These are phyloP conservation scores for Athelia psychrophila DNA, from an alignment of 1,284 basidiomycete genomes.

Conservation along the genomic window DNA sequence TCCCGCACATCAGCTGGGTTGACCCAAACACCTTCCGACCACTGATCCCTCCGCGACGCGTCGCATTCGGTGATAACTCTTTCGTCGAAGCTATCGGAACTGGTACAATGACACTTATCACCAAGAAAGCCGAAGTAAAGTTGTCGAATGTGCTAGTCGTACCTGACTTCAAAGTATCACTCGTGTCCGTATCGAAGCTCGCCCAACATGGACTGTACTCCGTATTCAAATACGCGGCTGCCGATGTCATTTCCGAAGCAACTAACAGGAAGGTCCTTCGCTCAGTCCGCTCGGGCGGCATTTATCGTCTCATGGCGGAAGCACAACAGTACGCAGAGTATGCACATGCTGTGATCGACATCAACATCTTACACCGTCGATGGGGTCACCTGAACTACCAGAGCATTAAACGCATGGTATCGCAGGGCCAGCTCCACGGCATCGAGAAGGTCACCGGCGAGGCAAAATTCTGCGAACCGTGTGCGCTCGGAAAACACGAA, in stretches of 20 bases:
- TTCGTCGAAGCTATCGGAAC: conserved; percentile 1
- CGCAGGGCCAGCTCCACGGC: conserved; percentile 9
- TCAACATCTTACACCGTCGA: conserved; percentile 18
- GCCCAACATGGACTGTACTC: not conserved
- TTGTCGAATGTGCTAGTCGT: not conserved
- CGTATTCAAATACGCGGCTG: not conserved
- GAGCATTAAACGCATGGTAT: conserved; percentile 16
- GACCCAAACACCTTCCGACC: not conserved
- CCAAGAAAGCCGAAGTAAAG: not conserved
- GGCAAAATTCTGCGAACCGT: conserved; percentile 13
- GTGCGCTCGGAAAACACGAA: conserved; percentile 21
- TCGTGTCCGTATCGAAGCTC: not conserved
- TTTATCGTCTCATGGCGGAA: not conserved
- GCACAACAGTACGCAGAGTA: not conserved
- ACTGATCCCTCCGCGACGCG: not conserved
- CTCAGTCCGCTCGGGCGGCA: not conserved
- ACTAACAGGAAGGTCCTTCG: not conserved
- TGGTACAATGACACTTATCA: not conserved
- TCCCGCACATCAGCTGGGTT: conserved; percentile 1
- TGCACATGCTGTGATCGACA: conserved; percentile 3
- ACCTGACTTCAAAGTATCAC: not conserved
- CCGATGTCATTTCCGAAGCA: not conserved
- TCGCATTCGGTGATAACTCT: not conserved
- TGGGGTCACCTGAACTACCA: conserved; percentile 16
- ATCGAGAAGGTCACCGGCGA: conserved; percentile 7